Evolutionary conservation across 768 basidiomycete genomes (phyloP).

Genomic region (Suillus fuscotomentosus): DNA sequence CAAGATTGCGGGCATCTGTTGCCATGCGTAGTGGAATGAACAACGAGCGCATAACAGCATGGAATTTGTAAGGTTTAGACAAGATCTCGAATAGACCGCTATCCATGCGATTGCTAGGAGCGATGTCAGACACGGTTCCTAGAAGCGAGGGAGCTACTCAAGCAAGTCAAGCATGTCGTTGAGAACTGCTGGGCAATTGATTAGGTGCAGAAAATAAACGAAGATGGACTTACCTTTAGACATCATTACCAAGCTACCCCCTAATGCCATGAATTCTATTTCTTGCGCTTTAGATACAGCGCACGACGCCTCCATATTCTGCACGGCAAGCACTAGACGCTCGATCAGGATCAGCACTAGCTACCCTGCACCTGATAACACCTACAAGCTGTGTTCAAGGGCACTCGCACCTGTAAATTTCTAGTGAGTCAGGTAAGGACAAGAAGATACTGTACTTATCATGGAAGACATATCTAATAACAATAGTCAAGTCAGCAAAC

Average conservation of each 20-base stretch:
- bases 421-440: slow-evolving; percentile 14
- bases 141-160: slow-evolving; percentile 23
- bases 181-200: slow-evolving; percentile 45
- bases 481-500: slow-evolving; percentile 2
- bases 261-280: slow-evolving; percentile 85
- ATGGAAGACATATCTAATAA: slow-evolving; percentile 69
- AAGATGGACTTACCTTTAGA: slow-evolving; percentile 55
- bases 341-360: slow-evolving; percentile 5
- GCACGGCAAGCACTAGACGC: slow-evolving; percentile 68
- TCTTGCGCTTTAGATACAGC: slow-evolving; percentile 73
- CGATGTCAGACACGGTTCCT: slow-evolving; percentile 1
- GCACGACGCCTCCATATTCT: slow-evolving; percentile 85
- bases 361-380: slow-evolving; percentile 9
- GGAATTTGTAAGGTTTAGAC: slow-evolving; percentile 67
- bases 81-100: slow-evolving; percentile 80
- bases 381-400: slow-evolving; percentile 69
- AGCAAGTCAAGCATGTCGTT: slow-evolving; percentile 83
- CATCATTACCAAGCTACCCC: slow-evolving; percentile 86
- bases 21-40: slow-evolving; percentile 68
- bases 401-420: slow-evolving; percentile 69
- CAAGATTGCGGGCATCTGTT: slow-evolving; percentile 63
- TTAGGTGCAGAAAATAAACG: background rate
- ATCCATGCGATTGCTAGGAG: slow-evolving; percentile 75
- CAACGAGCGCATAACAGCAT: slow-evolving; percentile 73
- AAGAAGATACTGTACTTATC: slow-evolving; percentile 45